Evolutionary conservation across 192 early-diverging fungal genomes (phyloP).

Genomic region (Mortierella alpina): DNA sequence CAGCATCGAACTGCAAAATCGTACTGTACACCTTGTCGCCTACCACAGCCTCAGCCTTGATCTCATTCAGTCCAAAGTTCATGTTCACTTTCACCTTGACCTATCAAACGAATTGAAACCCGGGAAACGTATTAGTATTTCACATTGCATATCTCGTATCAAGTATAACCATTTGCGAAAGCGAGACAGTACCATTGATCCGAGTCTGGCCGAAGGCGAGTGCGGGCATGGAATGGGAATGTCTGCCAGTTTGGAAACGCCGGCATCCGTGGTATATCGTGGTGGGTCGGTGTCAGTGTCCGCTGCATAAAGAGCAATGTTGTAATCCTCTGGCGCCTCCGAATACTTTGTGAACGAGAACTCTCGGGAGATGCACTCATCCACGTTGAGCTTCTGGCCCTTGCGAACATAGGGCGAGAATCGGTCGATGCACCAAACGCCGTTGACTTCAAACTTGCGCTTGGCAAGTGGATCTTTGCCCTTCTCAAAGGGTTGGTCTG

Average conservation of each 20-base stretch:
- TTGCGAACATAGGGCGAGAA: constrained; percentile 54
- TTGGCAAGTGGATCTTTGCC: constrained; percentile 54
- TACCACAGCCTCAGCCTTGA: constrained; percentile 59
- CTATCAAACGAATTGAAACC: constrained; percentile 5
- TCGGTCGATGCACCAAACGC: constrained; percentile 54
- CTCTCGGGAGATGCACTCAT: constrained; percentile 39
- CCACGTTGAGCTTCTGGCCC: constrained; percentile 52
- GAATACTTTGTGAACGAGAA: constrained; percentile 58
- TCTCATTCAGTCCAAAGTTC: constrained; percentile 65
- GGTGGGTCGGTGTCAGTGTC: constrained; percentile 43
- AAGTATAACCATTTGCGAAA: background rate
- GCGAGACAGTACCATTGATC: constrained; percentile 21
- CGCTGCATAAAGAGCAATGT: constrained; percentile 54
- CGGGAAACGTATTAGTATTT: background rate
- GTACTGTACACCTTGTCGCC: constrained; percentile 57
- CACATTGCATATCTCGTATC: background rate
- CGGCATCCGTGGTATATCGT: constrained; percentile 52
- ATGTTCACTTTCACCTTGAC: constrained; percentile 62
- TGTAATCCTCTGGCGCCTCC: constrained; percentile 51
- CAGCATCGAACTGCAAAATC: constrained; percentile 50
- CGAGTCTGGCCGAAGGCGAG: constrained; percentile 26
- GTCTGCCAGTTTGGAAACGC: constrained; percentile 54
- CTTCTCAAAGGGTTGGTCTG: constrained; percentile 56
- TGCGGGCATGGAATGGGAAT: constrained; percentile 54
- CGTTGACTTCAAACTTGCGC: constrained; percentile 51